Conservation (phyloP, 768 basidiomycete genomes). For the Pleurotus salmoneostramineus region DNA sequence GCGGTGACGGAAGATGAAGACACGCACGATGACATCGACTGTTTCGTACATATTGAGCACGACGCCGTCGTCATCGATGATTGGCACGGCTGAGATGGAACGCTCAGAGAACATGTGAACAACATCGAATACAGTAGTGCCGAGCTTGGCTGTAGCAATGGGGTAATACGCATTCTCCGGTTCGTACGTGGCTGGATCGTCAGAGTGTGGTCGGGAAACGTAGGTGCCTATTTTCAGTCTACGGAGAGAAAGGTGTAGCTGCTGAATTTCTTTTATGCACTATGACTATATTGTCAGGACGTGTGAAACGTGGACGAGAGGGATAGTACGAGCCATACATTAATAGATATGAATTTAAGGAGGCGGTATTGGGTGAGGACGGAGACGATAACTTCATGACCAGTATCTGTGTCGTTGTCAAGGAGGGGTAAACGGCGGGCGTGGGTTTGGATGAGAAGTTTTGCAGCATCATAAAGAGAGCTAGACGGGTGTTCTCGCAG, state of each 20-base stretch:
- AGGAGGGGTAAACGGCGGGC: slow-evolving; percentile 92
- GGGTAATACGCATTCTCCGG: slow-evolving; percentile 79
- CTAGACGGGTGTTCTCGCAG: slow-evolving; percentile 84
- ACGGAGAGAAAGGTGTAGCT: slow-evolving; percentile 75
- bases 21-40: slow-evolving; percentile 93
- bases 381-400: slow-evolving; percentile 92
- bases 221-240: slow-evolving; percentile 93
- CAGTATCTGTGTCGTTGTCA: slow-evolving; percentile 89
- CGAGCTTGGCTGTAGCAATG: slow-evolving; percentile 85
- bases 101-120: slow-evolving; percentile 98
- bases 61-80: slow-evolving; percentile 87
- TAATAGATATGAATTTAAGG: slow-evolving; percentile 97
- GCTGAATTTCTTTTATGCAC: slow-evolving; percentile 84
- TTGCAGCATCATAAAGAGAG: slow-evolving; percentile 87
- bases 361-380: slow-evolving; percentile 97
- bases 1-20: slow-evolving; percentile 11
- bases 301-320: no score
- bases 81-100: slow-evolving; percentile 95
- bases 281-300: slow-evolving; percentile 21
- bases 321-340: slow-evolving; percentile 51
- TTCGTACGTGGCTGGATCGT: slow-evolving; percentile 35
- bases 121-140: slow-evolving; percentile 94
- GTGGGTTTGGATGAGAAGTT: slow-evolving; percentile 89
- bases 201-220: slow-evolving; percentile 50
- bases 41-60: slow-evolving; percentile 98